Evolutionary conservation across 2,329 filamentous ascomycete species (phyloP).

Genomic region (Pseudocercospora cruenta): DNA sequence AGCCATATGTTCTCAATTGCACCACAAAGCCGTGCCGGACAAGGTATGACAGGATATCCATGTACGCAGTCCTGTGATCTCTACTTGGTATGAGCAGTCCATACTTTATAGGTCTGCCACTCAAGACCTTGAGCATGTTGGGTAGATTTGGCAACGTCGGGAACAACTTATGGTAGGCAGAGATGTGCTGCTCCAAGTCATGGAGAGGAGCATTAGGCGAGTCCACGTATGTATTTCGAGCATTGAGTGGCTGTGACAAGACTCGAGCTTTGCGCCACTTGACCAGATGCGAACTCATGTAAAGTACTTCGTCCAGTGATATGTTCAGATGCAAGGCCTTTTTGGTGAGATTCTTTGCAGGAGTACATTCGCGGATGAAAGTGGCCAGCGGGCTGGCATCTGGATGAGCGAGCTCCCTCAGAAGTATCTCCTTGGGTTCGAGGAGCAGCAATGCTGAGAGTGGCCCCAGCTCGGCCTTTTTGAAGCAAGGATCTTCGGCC

Average conservation of each 20-base stretch:
- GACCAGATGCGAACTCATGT: conserved; percentile 88
- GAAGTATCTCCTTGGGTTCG: conserved; percentile 78
- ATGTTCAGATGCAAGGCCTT: conserved; percentile 73
- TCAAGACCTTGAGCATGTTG: conserved; percentile 84
- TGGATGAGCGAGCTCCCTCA: conserved; percentile 71
- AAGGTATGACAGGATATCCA: conserved; percentile 91
- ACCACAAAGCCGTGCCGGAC: conserved; percentile 92
- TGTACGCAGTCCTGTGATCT: conserved; percentile 82
- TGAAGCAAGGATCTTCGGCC: neutral
- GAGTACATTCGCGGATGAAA: conserved; percentile 62
- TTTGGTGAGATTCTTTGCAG: conserved; percentile 70
- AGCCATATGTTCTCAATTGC: conserved; percentile 87
- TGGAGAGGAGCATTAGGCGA: conserved; percentile 84
- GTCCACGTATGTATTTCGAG: conserved; percentile 86
- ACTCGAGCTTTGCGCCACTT: conserved; percentile 94
- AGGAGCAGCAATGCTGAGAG: conserved; percentile 86
- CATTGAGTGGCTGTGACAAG: conserved; percentile 80
- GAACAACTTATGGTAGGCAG: conserved; percentile 76
- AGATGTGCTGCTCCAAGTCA: conserved; percentile 68
- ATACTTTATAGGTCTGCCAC: conserved; percentile 78
- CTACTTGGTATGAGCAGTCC: conserved; percentile 83
- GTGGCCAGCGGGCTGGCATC: conserved; percentile 78
- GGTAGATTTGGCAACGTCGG: conserved; percentile 80
- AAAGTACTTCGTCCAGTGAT: conserved; percentile 77
- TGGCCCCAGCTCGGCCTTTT: conserved; percentile 48